Evolutionary conservation across 352 stramenopile species (phyloP).

Genomic region (Globisporangium acanthophoron): DNA sequence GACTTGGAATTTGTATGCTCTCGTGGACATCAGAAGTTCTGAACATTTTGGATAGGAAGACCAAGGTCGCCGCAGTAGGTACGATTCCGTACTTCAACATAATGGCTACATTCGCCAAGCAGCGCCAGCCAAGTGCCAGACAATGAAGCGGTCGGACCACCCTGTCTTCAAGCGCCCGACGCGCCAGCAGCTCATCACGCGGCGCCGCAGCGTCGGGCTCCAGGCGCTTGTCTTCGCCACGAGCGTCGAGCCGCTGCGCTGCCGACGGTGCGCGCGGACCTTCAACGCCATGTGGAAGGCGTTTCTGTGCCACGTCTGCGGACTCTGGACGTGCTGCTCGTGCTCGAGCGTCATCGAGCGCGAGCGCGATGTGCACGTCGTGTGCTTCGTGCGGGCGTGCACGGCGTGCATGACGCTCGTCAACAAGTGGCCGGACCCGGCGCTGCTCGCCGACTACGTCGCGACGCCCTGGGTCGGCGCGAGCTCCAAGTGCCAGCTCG

Average conservation of each 20-base stretch:
- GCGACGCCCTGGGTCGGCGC: conserved; percentile 24
- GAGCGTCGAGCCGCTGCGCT: conserved; percentile 12
- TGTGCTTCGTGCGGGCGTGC: conserved; percentile 49
- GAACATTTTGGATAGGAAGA: no score
- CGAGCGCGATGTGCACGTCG: conserved; percentile 34
- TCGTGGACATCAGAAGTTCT: no score
- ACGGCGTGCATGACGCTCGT: conserved; percentile 31
- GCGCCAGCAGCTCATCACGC: conserved; percentile 40
- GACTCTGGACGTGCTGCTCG: conserved; percentile 38
- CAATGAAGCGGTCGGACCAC: conserved; percentile 23
- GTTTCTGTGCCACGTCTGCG: conserved; percentile 48
- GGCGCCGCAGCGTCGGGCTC: conserved; percentile 41
- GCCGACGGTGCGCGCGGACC: conserved; percentile 35
- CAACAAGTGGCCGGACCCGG: conserved; percentile 48
- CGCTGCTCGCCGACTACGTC: conserved; percentile 24
- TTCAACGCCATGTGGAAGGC: conserved; percentile 47
- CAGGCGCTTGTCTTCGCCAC: conserved; percentile 34
- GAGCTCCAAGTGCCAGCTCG: conserved; percentile 34
- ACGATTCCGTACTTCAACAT: background rate
- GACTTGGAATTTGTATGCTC: no score
- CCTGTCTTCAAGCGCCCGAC: conserved; percentile 48
- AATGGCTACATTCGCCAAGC: conserved; percentile 2
- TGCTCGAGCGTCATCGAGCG: conserved; percentile 53
- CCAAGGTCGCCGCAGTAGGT: no score
- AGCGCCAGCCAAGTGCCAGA: background rate